These are phyloP conservation scores for Sporisorium exsertum DNA, from an alignment of 1,284 basidiomycete genomes.

Conservation along the genomic window DNA sequence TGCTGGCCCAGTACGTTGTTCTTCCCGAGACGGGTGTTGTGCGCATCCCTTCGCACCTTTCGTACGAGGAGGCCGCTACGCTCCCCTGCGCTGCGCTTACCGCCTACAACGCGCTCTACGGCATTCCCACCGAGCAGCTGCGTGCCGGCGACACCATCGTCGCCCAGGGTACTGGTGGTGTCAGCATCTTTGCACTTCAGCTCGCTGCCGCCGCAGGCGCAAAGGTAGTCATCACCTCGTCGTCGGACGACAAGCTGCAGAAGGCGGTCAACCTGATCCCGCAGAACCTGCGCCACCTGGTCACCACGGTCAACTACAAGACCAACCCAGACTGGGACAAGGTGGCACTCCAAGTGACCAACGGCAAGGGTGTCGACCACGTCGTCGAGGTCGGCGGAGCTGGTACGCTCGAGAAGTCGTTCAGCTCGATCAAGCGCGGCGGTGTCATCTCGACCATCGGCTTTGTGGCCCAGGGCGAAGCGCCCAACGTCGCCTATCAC, in stretches of 20 bases:
- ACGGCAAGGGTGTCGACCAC: slow-evolving; percentile 74
- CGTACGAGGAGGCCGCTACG: slow-evolving; percentile 74
- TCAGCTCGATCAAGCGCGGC: slow-evolving; percentile 71
- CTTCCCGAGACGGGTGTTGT: slow-evolving; percentile 39
- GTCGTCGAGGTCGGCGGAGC: slow-evolving; percentile 75
- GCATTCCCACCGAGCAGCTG: slow-evolving; percentile 71
- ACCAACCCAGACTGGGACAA: slow-evolving; percentile 74
- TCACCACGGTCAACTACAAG: slow-evolving; percentile 73
- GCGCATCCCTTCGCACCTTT: slow-evolving; percentile 71
- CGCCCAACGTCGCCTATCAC: slow-evolving; percentile 37
- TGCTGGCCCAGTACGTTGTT: slow-evolving; percentile 74
- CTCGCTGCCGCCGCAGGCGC: slow-evolving; percentile 75
- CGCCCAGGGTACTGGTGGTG: slow-evolving; percentile 75
- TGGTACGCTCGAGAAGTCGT: slow-evolving; percentile 73
- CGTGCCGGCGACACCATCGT: slow-evolving; percentile 72
- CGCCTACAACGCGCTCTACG: slow-evolving; percentile 73
- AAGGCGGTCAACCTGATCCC: slow-evolving; percentile 58
- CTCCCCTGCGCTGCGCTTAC: slow-evolving; percentile 73
- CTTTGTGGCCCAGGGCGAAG: slow-evolving; percentile 68
- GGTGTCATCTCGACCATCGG: slow-evolving; percentile 75
- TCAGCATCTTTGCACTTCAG: slow-evolving; percentile 74
- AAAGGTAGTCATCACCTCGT: slow-evolving; percentile 75
- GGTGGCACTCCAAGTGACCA: slow-evolving; percentile 73
- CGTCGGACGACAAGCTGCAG: slow-evolving; percentile 74
- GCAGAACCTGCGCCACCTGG: slow-evolving; percentile 50